These are phyloP conservation scores for Diutina ranongensis DNA, from an alignment of 1,139 yeast species.

Conservation along the genomic window DNA sequence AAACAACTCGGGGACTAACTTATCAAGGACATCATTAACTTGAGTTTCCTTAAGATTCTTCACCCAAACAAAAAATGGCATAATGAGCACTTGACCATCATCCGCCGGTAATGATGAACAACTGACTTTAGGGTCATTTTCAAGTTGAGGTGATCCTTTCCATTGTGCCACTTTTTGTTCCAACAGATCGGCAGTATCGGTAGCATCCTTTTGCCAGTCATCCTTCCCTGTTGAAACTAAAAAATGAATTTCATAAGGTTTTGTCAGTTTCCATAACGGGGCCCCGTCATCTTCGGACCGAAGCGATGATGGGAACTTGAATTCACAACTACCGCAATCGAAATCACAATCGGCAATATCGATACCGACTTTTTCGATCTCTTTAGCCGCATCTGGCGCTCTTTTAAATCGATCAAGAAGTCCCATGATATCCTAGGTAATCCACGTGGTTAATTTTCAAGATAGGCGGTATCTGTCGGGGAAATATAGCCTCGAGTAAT, in stretches of 20 bases:
- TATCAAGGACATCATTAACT: constrained; percentile 33
- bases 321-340: constrained; percentile 39
- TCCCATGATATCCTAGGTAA: constrained; percentile 8
- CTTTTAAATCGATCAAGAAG: constrained; percentile 8
- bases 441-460: too few species aligned
- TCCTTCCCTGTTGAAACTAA: constrained; percentile 71
- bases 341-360: constrained; percentile 32
- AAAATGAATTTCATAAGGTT: constrained; percentile 58
- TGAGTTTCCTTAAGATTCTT: constrained; percentile 35
- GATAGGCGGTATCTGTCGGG: neutral
- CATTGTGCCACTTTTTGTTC: constrained; percentile 38
- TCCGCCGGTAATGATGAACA: constrained; percentile 27
- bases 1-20: constrained; percentile 32
- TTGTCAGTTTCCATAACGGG: constrained; percentile 61
- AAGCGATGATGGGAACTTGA: constrained; percentile 46
- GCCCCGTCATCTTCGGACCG: constrained; percentile 21
- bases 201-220: constrained; percentile 79
- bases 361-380: constrained; percentile 19
- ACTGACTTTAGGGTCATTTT: constrained; percentile 31
- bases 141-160: constrained; percentile 20
- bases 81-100: constrained; percentile 47
- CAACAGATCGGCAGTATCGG: constrained; percentile 40
- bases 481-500: neutral
- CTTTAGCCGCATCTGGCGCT: constrained; percentile 4
- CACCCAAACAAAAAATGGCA: constrained; percentile 77